Evolutionary conservation across 306 rosid species (phyloP), one percentile per base, ranked within the genome.

Genomic region (Corylus americana): DNA sequence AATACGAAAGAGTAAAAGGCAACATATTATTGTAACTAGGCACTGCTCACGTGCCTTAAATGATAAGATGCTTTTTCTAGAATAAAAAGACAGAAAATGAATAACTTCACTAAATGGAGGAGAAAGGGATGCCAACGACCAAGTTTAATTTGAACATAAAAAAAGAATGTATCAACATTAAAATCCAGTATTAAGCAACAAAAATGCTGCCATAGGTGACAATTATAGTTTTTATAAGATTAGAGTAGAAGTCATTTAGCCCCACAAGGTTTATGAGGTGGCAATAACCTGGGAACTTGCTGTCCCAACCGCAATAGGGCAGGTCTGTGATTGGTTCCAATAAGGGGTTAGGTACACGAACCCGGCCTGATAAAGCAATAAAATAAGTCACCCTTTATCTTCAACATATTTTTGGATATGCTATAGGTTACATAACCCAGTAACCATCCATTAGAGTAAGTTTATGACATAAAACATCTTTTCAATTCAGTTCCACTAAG

Each of bases 1-100:
- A 55, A 74, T 16, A 68, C 68, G 35, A 77, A 47, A 17, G 67
- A 70, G 61, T 71, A 79, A 75, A 73, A 47, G 39, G 76, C 57
- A 71, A 61, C 79, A 42, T 14, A 49, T 49, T 58, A 74, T 17
- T n/a, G 10, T 53, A 11, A 55, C 18, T 64, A 51, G 69, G 31
- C 77, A 63, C 55, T 39, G 35, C 57, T 22, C 70, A 44, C 7
- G 49, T 17, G 13, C 48, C 49, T 44, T 45, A 25, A 22, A 70
- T 27, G 20, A 50, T 37, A 66, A 67, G 17, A 51, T 11, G 45
- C 5, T 17, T 4, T 55, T 37, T 11, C 29, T 74, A 44, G 27
- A n/a, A 55, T 74, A 42, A 6, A 42, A 31, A 39, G 22, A 17
- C 37, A 25, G 39, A 59, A 59, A 59, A 59, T 59, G 37, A 59